Percentiles rank a stretch among this genome's conserved stretches.
Evolutionary conservation across 169 alveolate species (phyloP).

Genomic region (Cryptosporidium sp.): DNA sequence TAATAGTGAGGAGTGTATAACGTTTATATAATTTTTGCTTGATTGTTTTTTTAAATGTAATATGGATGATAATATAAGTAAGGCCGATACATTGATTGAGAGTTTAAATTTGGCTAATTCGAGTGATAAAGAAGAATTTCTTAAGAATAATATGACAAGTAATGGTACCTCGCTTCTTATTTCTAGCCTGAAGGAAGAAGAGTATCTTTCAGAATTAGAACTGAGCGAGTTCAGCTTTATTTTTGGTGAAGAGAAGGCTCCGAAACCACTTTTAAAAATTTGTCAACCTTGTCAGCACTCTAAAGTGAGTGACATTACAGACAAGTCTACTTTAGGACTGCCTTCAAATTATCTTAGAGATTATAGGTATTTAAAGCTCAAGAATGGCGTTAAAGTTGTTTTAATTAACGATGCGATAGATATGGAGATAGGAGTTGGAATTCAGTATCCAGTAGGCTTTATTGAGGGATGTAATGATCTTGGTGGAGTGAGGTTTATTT

Average conservation of each 20-base stretch:
- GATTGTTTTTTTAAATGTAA: no score
- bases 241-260: not conserved
- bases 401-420: constrained; percentile 29
- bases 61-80: not conserved
- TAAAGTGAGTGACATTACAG: not conserved
- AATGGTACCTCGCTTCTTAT: not conserved
- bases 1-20: no score
- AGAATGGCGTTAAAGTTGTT: constrained; percentile 16
- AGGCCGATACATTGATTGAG: no score
- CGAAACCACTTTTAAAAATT: not conserved
- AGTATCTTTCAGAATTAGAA: not conserved
- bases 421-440: constrained; percentile 27
- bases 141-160: no score
- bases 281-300: not conserved
- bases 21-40: no score
- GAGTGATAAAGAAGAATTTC: not conserved
- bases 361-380: constrained; percentile 17
- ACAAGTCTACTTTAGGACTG: not conserved
- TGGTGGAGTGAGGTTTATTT: constrained; percentile 30
- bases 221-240: no score
- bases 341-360: constrained; percentile 26
- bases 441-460: constrained; percentile 35
- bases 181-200: not conserved
- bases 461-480: constrained; percentile 27
- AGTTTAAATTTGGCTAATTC: not conserved